Evolutionary conservation across 768 basidiomycete genomes (phyloP).

Genomic region (Leccinum subgranulosum): DNA sequence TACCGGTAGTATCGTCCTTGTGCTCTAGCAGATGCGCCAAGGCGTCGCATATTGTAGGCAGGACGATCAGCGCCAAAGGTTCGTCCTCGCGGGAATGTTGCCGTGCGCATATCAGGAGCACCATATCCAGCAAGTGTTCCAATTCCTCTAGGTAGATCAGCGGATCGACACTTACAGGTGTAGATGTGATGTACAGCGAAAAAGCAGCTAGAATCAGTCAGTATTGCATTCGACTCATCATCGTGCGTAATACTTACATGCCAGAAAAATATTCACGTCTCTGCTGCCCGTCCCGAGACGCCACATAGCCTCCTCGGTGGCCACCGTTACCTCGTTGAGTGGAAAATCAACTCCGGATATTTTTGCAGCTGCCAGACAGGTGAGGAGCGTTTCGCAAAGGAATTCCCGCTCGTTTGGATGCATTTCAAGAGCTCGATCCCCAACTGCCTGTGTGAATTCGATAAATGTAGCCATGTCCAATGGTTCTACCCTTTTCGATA

Average conservation of each 20-base stretch:
- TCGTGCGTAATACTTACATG: conserved; percentile 35
- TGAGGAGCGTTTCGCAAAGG: conserved; percentile 37
- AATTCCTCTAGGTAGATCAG: conserved; percentile 42
- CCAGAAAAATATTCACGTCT: conserved; percentile 35
- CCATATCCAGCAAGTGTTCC: conserved; percentile 46
- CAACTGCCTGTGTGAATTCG: conserved; percentile 14
- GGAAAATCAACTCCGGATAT: conserved; percentile 10
- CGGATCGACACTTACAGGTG: conserved; percentile 27
- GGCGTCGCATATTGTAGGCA: conserved; percentile 49
- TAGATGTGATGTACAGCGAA: conserved; percentile 40
- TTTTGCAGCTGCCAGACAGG: conserved; percentile 30
- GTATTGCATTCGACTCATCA: background rate
- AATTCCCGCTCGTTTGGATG: conserved; percentile 3
- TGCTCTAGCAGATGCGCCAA: conserved; percentile 38
- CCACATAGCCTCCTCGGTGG: conserved; percentile 38
- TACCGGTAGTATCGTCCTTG: conserved; percentile 25
- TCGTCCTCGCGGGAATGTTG: conserved; percentile 47
- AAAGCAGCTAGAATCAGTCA: conserved; percentile 36
- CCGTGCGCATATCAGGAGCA: conserved; percentile 46
- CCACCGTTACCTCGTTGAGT: background rate
- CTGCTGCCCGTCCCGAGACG: conserved; percentile 27
- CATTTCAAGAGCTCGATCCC: conserved; percentile 13
- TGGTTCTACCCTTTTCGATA: conserved; percentile 17
- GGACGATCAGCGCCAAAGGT: conserved; percentile 47
- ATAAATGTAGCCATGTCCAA: background rate